A percentile compares a stretch with the other conserved stretches of the same genome.
Conservation (phyloP, 2,329 filamentous ascomycete genomes). For the Scedosporium apiospermum region DNA sequence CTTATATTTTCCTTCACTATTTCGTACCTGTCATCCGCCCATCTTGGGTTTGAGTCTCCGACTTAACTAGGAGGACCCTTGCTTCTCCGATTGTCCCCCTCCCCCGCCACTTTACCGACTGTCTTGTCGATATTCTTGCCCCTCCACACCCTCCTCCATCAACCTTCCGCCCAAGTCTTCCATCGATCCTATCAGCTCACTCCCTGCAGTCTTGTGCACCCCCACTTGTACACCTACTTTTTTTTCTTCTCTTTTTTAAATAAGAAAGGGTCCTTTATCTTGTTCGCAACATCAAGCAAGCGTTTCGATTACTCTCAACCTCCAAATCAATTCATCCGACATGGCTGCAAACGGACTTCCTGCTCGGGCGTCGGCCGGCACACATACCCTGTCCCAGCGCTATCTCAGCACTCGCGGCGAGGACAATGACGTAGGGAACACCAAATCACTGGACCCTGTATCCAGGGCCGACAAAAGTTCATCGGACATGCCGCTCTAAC, state of each 20-base stretch:
- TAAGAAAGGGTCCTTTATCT: background rate
- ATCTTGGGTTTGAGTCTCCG: background rate
- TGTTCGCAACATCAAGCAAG: background rate
- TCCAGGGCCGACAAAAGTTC: constrained; percentile 6
- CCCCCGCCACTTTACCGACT: background rate
- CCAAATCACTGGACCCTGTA: background rate
- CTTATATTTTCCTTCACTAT: background rate
- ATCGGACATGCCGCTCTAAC: constrained; percentile 9
- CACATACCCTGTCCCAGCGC: constrained; percentile 35
- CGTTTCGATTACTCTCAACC: background rate
- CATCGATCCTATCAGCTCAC: background rate
- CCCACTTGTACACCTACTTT: background rate
- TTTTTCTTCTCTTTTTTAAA: constrained; percentile 4
- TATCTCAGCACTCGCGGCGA: constrained; percentile 43
- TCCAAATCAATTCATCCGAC: constrained; percentile 9
- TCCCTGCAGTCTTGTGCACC: background rate
- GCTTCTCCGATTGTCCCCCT: background rate
- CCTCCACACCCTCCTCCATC: background rate
- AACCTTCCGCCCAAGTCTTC: background rate
- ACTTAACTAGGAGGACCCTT: background rate
- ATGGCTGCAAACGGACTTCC: constrained; percentile 33
- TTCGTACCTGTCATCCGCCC: background rate
- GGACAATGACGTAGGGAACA: constrained; percentile 33
- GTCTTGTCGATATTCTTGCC: background rate
- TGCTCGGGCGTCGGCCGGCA: constrained; percentile 18